A percentile compares a stretch with the other conserved stretches of the same genome.
phyloP scores from a whole-genome alignment of 306 rosid genomes.

The Ochetophila trinervis region DNA sequence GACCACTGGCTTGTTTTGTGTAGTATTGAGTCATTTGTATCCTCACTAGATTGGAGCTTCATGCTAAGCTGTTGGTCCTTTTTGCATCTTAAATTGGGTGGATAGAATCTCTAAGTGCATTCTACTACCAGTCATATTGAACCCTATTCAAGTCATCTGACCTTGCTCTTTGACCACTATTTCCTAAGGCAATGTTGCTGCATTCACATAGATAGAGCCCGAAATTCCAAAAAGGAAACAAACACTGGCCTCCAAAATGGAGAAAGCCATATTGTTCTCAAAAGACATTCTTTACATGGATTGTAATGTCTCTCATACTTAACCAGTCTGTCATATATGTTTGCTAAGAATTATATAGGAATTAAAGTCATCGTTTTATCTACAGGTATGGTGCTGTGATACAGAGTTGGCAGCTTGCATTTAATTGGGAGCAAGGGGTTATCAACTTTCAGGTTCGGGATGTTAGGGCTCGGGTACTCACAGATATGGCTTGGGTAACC shows the following conservation, averaged over 20 bases:
- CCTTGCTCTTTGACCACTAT: not conserved
- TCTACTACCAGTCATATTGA: not conserved
- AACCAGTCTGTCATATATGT: not conserved
- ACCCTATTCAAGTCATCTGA: not conserved
- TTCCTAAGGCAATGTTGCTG: no score
- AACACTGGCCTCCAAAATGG: no score
- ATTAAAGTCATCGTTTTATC: conserved; percentile 20
- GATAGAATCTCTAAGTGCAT: not conserved
- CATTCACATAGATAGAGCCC: not conserved
- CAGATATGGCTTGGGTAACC: conserved; percentile 96
- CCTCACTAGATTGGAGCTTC: no score
- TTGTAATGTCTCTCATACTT: not conserved
- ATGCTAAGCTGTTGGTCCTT: not conserved
- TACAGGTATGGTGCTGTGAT: conserved; percentile 74
- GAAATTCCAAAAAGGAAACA: not conserved
- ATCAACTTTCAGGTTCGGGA: conserved; percentile 88
- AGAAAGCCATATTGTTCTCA: not conserved
- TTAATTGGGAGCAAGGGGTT: conserved; percentile 85
- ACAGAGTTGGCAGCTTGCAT: conserved; percentile 83
- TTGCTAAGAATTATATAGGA: not conserved
- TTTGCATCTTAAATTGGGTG: not conserved
- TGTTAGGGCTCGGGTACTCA: conserved; percentile 73
- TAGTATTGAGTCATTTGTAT: no score
- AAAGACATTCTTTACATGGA: not conserved
- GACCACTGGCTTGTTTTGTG: no score